Base-by-base conservation (phyloP, 2,329 filamentous ascomycete species). In the Ceratocystis diversiconidia region DNA sequence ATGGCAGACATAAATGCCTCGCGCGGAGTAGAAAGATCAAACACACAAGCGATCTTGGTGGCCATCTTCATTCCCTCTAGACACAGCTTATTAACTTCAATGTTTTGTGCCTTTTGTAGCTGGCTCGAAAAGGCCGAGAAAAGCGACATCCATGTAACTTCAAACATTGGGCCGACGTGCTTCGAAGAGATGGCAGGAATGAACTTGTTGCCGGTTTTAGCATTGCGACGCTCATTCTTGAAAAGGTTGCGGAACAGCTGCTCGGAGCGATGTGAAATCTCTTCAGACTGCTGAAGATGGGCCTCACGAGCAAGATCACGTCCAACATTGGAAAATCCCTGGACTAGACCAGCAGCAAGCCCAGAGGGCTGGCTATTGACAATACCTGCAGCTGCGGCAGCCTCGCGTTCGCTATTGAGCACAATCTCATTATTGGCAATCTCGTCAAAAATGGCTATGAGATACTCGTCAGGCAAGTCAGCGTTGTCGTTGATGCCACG, bases 101-200 rank as follows among this genome's bases (percentile, higher is more conserved):
- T 79, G 71, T 96, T 96, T 70, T 95, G 89, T 0, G 90, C 88
- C 72, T 96, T 92, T 71, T 97, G 94, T 73, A 94, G 92, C 70
- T 95, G 89, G 62, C 89, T 92, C 1, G 92, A 96, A 30, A 99
- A 81, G 0, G 92, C 92, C 4, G 92, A 97, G 72, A 99, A 88
- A 75, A 96, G 95, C 8, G 92, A 96, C 92, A 97, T 99, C 94
- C 94, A 99, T 0, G 91, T 95, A 28, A 96, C 91, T 71, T 96
- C 92, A 72, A 99, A 97, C 94, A 99, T 99, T 0, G 94, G 91
- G 0, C 94, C 94, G 62, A 96, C 89, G 74, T 99, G 94, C 71
- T 90, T 92, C 73, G 90, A 92, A 0, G 92, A 97, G 1, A 90
- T 94, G 2, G 94, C 94, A 0, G 90, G 89, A 65, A 99, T 95